Evolutionary conservation across 1,139 yeast genomes (phyloP).

Genomic region (Kodamaea derodonti): DNA sequence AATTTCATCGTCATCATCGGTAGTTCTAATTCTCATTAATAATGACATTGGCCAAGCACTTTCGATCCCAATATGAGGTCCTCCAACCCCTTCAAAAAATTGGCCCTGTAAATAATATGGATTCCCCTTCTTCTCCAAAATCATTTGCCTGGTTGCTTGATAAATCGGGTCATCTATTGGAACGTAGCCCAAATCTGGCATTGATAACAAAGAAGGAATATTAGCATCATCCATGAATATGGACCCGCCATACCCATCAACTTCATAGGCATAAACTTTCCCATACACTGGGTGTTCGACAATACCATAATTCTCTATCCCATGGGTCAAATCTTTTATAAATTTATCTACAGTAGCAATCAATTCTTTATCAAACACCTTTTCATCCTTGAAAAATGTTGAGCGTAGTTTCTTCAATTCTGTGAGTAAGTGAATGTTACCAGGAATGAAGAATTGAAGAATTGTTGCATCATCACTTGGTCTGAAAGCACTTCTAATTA

Average conservation of each 20-base stretch:
- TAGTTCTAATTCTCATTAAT: slow-evolving; percentile 68
- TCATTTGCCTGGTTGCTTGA: slow-evolving; percentile 76
- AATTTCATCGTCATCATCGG: slow-evolving; percentile 70
- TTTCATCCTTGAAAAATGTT: slow-evolving; percentile 15
- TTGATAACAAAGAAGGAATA: slow-evolving; percentile 73
- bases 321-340: slow-evolving; percentile 45
- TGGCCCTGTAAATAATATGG: slow-evolving; percentile 71
- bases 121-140: slow-evolving; percentile 64
- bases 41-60: slow-evolving; percentile 93
- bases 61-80: slow-evolving; percentile 80
- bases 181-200: slow-evolving; percentile 77
- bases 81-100: slow-evolving; percentile 75
- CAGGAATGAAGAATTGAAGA: slow-evolving; percentile 79
- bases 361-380: slow-evolving; percentile 7
- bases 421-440: slow-evolving; percentile 71
- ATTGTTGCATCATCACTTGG: slow-evolving; percentile 90
- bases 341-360: slow-evolving; percentile 23
- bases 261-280: slow-evolving; percentile 79
- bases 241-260: slow-evolving; percentile 80
- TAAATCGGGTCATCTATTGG: slow-evolving; percentile 53
- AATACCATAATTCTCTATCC: slow-evolving; percentile 62
- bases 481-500: slow-evolving; percentile 80
- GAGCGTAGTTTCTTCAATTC: slow-evolving; percentile 46
- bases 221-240: slow-evolving; percentile 89
- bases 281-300: slow-evolving; percentile 68